Base-by-base conservation (phyloP, 1,284 basidiomycete species). In the Sporisorium graminicola region DNA sequence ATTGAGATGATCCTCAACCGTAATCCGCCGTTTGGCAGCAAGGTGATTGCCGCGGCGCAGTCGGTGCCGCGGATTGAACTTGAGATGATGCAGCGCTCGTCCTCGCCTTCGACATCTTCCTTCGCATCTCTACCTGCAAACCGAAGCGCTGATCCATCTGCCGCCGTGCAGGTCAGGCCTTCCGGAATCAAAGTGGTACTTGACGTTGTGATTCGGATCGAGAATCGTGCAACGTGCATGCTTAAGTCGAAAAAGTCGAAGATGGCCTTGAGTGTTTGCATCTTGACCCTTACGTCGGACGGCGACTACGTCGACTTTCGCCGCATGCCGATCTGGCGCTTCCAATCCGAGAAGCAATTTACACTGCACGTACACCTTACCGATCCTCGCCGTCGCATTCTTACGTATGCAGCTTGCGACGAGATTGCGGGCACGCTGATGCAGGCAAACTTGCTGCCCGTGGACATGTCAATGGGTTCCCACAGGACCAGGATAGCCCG, bases 301-400 rank as follows among this genome's bases (percentile, higher is more conserved):
- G 49, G 61, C 22, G 43, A 59, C 24, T 77, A 51, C 43, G 62
- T 74, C 50, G 79, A 80, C 27, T 81, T 78, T 37, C 65, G 78
- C 35, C 65, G 78, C 16, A 71, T 78, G 62, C 77, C 74, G 12
- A 55, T 81, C 27, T 75, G 59, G 61, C 63, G 70, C 6, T 65
- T 77, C 18, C 50, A 60, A 40, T 29, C 52, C 2, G 66, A 59
- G 31, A 78, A 80, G 53, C 64, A 67, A 22, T 81, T 81, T 51
- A 64, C 64, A 10, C 13, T 86, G 27, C 65, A 66, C 2, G 77
- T 81, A 29, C 37, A 66, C 2, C 78, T 86, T 16, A 63, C 69
- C 29, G 80, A 82, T 58, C 82, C 81, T 0, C 78, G 70, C 8
- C 80, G 81, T 50, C 79, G 79, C 5, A 55, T 86, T 43, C 22